phyloP scores from a whole-genome alignment of 164 flowering plant genomes.

The Vitis rupestris region DNA sequence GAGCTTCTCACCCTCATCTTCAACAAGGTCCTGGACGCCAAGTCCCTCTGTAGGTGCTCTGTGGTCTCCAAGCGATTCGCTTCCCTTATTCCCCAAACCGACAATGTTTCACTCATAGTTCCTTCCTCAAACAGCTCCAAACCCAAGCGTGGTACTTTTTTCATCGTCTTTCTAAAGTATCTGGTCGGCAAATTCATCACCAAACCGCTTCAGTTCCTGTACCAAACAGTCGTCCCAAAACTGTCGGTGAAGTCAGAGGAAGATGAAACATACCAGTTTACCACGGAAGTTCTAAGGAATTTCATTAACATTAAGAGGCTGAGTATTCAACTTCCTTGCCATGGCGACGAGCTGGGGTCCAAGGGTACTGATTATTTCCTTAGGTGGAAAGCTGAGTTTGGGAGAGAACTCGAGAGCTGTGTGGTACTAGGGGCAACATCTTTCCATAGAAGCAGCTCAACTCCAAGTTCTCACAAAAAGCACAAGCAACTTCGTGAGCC shows the following conservation, averaged over 20 bases:
- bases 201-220: constrained; percentile 22
- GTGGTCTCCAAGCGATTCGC: constrained; percentile 49
- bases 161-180: constrained; percentile 4
- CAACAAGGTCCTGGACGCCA: constrained; percentile 47
- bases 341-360: constrained; percentile 19
- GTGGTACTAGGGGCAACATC: constrained; percentile 47
- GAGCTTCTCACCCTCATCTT: constrained; percentile 44
- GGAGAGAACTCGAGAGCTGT: constrained; percentile 37
- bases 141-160: not conserved
- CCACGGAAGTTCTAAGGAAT: constrained; percentile 27
- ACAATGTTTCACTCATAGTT: constrained; percentile 24
- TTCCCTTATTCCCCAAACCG: constrained; percentile 34
- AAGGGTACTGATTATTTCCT: constrained; percentile 20
- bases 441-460: not conserved
- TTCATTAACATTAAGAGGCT: constrained; percentile 33
- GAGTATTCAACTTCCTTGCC: constrained; percentile 38
- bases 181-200: constrained; percentile 8
- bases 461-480: no score
- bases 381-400: constrained; percentile 65
- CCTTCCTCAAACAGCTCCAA: constrained; percentile 7
- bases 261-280: constrained; percentile 9
- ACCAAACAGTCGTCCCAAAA: constrained; percentile 8
- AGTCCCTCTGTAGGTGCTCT: constrained; percentile 40
- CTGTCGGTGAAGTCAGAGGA: not conserved
- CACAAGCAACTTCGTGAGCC: not conserved